A percentile compares a stretch with the other conserved stretches of the same genome.
Evolutionary conservation across 2,329 filamentous ascomycete species (phyloP).

Genomic region (Talaromyces albobiverticillius): DNA sequence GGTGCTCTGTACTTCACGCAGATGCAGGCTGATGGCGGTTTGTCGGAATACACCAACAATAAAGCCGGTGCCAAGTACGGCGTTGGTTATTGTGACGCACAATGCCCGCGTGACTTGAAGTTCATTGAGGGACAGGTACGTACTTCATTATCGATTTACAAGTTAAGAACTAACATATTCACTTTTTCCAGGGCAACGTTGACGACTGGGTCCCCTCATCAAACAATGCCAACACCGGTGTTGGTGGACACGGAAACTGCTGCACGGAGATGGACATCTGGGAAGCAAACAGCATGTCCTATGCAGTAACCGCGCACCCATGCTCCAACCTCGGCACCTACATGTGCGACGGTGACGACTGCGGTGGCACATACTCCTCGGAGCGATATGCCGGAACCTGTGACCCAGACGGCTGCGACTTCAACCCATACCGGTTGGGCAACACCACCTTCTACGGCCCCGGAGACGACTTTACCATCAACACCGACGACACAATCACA

Average conservation of each 20-base stretch:
- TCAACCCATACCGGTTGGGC: slow-evolving; percentile 66
- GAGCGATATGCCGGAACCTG: slow-evolving; percentile 61
- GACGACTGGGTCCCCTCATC: slow-evolving; percentile 51
- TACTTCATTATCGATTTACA: background rate
- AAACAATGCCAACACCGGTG: slow-evolving; percentile 55
- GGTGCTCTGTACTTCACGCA: slow-evolving; percentile 64
- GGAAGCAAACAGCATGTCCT: slow-evolving; percentile 66
- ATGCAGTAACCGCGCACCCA: slow-evolving; percentile 64
- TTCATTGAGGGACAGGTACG: slow-evolving; percentile 52
- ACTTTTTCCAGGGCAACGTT: slow-evolving; percentile 48
- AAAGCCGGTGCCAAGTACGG: slow-evolving; percentile 59
- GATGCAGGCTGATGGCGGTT: slow-evolving; percentile 56
- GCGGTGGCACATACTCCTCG: slow-evolving; percentile 52
- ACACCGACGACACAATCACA: slow-evolving; percentile 60
- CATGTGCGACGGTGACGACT: slow-evolving; percentile 53
- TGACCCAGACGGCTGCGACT: slow-evolving; percentile 69
- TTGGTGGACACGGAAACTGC: slow-evolving; percentile 57
- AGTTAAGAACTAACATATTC: slow-evolving; percentile 30
- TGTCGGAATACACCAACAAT: slow-evolving; percentile 50
- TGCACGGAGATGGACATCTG: slow-evolving; percentile 69
- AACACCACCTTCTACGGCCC: slow-evolving; percentile 62
- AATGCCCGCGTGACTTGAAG: slow-evolving; percentile 53
- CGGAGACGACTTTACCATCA: slow-evolving; percentile 49
- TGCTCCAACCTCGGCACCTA: too few relatives aligned
- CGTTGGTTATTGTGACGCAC: slow-evolving; percentile 63